Conservation (phyloP, 2,329 filamentous ascomycete species). For the Sordariomycetes sp. region DNA sequence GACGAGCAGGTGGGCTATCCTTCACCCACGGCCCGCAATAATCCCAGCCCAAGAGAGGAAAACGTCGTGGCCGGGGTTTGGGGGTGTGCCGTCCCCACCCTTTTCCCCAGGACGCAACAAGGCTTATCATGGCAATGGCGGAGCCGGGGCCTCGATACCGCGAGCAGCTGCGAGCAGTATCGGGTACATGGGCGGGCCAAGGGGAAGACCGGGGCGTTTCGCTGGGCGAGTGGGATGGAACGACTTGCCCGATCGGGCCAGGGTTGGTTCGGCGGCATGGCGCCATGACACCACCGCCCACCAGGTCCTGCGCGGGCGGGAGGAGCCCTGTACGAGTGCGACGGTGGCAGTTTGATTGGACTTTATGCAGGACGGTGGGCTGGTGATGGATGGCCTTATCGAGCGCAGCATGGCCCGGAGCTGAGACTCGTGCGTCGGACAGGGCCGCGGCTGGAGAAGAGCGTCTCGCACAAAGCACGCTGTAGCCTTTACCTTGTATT, state of each 20-base stretch:
- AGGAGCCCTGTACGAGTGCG: neutral
- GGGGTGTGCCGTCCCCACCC: neutral
- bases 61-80: neutral
- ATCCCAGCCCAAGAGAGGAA: neutral
- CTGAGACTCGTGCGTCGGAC: neutral
- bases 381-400: neutral
- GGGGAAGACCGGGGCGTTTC: neutral
- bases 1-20: neutral
- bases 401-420: neutral
- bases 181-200: neutral
- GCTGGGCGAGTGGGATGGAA: neutral
- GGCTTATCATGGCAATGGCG: neutral
- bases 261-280: neutral
- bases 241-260: neutral
- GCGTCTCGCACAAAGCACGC: neutral
- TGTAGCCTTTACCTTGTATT: no score
- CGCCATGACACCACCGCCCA: neutral
- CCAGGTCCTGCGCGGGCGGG: no score
- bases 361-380: neutral
- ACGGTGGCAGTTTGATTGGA: neutral
- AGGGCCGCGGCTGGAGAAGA: neutral
- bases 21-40: neutral
- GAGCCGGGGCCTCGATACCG: neutral
- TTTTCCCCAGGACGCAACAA: neutral
- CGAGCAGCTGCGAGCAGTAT: no score